Percentiles rank a stretch among this genome's conserved stretches.
Conservation (phyloP, 1,284 basidiomycete species). For the Moniliella sp. region DNA sequence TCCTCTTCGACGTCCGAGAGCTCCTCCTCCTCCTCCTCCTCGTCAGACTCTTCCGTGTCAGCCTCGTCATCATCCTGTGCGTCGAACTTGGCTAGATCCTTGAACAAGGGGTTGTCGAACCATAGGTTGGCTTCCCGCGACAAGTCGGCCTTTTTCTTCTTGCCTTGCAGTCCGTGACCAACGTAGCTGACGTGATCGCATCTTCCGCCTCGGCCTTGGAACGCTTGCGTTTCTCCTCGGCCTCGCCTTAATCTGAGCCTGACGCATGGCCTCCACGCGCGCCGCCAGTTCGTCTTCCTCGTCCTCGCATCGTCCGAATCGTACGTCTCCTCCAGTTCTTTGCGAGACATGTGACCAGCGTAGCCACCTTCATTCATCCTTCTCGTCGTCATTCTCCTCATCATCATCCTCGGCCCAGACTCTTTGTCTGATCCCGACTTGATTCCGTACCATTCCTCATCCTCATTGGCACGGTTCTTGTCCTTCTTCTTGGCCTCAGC, state of each 20-base stretch:
- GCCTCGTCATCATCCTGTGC: constrained; percentile 38
- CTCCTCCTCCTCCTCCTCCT: constrained; percentile 9
- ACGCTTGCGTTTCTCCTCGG: constrained; percentile 12
- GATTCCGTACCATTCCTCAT: constrained; percentile 30
- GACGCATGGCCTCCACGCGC: constrained; percentile 2
- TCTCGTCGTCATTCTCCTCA: constrained; percentile 30
- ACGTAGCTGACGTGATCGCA: constrained; percentile 12
- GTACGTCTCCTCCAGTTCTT: constrained; percentile 42
- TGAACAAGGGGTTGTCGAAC: constrained; percentile 88
- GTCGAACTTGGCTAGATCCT: constrained; percentile 45
- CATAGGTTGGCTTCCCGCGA: constrained; percentile 49
- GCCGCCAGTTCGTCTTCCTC: constrained; percentile 31
- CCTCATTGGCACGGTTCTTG: constrained; percentile 31
- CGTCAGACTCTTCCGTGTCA: constrained; percentile 23
- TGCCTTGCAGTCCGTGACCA: constrained; percentile 12
- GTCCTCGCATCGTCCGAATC: constrained; percentile 38
- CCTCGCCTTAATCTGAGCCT: neutral
- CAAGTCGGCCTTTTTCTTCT: constrained; percentile 12
- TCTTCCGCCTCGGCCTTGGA: constrained; percentile 3
- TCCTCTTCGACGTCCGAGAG: constrained; percentile 31
- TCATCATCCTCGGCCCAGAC: constrained; percentile 18
- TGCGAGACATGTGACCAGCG: constrained; percentile 48
- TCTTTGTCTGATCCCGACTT: constrained; percentile 14
- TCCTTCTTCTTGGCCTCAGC: constrained; percentile 60
- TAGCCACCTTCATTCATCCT: constrained; percentile 43